Base-by-base conservation (phyloP, 805 yeast species). In the Candida tibetensis region DNA sequence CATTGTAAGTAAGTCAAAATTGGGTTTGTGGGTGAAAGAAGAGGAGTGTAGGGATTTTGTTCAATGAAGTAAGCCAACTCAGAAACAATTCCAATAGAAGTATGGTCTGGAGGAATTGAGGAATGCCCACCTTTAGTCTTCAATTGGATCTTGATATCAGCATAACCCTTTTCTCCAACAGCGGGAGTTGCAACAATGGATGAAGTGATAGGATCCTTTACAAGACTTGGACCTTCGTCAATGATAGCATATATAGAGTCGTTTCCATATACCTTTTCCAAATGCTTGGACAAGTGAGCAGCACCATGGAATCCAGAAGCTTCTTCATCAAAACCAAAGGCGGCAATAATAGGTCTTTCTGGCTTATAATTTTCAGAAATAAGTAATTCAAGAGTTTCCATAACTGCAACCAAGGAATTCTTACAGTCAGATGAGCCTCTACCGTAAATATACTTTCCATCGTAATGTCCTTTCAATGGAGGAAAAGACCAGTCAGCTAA, bases 311-410 rank as follows among this genome's bases (percentile, higher is more conserved):
- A 41, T 4, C 95, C 95, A 26, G 76, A 69, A 27, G 76, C 72
- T 55, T 87, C 95, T 63, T 86, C 95, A 53, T 87, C 95, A 48
- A 77, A 83, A 1, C 95, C 95, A 52, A 81, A 77, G 0, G 85
- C 79, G 2, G 82, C 54, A 8, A 86, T 44, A 12, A 85, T 56
- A 1, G 86, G 72, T 58, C 95, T 76, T 36, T 69, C 57, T n/a
- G 89, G 86, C 30, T 53, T 39, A 60, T 70, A 83, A 1, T 71
- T 80, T 14, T 69, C 70, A 15, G 61, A 58, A 23, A 61, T 49
- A 19, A 85, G 52, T 23, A 83, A 58, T 34, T 64, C 58, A n/a
- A 77, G 56, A 1, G 89, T 71, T 55, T 85, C 90, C 53, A 85
- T 55, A 34, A 82, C 72, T 2, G 80, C 83, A 43, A 82, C 66